Evolutionary conservation across 768 basidiomycete species (phyloP).

Genomic region (Pisolithus microcarpus): DNA sequence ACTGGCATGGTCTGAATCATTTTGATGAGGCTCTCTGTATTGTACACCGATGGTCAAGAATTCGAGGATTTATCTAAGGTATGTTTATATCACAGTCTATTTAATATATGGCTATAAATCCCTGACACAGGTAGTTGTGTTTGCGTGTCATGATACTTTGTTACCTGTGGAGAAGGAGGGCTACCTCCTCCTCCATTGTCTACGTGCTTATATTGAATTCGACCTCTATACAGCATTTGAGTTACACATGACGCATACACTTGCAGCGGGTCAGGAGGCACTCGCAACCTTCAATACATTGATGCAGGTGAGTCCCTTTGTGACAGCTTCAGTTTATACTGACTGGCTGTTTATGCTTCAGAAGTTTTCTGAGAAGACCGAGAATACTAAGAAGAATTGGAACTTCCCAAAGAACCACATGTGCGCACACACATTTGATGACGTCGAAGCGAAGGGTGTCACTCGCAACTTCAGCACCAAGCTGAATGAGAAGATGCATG

Average conservation of each 20-base stretch:
- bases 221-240: conserved; percentile 13
- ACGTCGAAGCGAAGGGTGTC: neutral
- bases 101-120: neutral
- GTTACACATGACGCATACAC: neutral
- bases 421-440: no score
- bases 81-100: neutral
- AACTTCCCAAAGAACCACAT: neutral
- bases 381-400: neutral
- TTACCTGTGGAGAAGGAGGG: conserved; percentile 6
- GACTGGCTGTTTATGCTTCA: neutral
- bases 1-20: conserved; percentile 4
- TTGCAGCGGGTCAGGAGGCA: conserved; percentile 14
- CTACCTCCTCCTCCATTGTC: conserved; percentile 21
- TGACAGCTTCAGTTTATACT: conserved; percentile 2
- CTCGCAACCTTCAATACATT: conserved; percentile 20
- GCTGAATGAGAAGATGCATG: neutral
- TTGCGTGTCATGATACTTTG: conserved; percentile 13
- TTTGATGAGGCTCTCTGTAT: conserved; percentile 12
- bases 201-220: conserved; percentile 26
- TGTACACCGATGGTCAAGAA: conserved; percentile 32
- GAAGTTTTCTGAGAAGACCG: neutral
- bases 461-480: conserved; percentile 6
- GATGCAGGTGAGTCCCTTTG: conserved; percentile 4
- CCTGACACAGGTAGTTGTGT: neutral
- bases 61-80: conserved; percentile 24